Evolutionary conservation across 2,329 filamentous ascomycete species (phyloP).

Genomic region (Colletotrichum tabaci): DNA sequence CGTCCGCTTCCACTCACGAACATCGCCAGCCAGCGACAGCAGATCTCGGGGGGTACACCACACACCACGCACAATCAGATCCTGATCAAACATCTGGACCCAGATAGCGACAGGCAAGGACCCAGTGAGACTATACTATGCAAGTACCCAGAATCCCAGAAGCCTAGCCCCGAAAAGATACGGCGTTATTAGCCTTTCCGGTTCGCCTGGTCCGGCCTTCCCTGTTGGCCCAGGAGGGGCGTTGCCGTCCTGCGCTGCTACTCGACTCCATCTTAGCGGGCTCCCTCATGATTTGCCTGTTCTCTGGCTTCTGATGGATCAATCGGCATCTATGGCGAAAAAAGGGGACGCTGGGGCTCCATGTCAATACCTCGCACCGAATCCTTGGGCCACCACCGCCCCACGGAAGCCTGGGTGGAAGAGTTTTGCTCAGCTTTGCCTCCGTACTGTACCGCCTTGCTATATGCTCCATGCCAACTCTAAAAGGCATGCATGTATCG

Average conservation of each 20-base stretch:
- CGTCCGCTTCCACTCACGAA: not conserved
- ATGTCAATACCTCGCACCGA: constrained; percentile 27
- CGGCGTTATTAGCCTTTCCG: constrained; percentile 40
- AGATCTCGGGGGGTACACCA: not conserved
- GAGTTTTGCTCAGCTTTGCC: constrained; percentile 24
- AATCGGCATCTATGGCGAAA: constrained; percentile 39
- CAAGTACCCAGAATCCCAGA: not conserved
- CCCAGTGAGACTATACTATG: constrained; percentile 23
- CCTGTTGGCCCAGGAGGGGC: constrained; percentile 18
- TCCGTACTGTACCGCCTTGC: not conserved
- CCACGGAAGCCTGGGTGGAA: constrained; percentile 13
- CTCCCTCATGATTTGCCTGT: constrained; percentile 32
- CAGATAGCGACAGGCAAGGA: constrained; percentile 18
- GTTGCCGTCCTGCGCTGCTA: constrained; percentile 23
- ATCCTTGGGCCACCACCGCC: constrained; percentile 23
- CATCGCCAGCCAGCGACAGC: not conserved
- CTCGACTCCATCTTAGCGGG: constrained; percentile 30
- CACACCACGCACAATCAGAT: constrained; percentile 6
- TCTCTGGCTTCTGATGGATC: constrained; percentile 25
- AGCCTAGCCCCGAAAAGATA: constrained; percentile 27
- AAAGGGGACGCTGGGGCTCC: constrained; percentile 24
- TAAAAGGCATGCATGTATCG: not conserved
- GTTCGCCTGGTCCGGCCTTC: constrained; percentile 28
- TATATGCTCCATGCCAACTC: not conserved
- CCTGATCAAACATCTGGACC: constrained; percentile 3